Evolutionary conservation across 2,329 filamentous ascomycete species (phyloP).

Genomic region (Aaosphaeria pasadenensis): DNA sequence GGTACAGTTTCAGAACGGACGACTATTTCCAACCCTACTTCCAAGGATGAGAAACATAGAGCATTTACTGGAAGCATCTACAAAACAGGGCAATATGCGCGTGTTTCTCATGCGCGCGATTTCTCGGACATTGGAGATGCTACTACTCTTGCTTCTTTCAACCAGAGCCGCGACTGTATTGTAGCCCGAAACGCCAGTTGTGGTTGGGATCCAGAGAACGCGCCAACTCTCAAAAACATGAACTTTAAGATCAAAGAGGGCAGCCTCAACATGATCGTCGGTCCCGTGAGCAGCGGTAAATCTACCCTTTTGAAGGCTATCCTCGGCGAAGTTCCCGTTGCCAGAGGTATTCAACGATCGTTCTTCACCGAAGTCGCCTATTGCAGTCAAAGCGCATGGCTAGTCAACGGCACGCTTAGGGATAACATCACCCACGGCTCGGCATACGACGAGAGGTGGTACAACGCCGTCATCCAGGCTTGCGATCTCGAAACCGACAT

Average conservation of each 20-base stretch:
- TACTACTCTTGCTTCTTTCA: slow-evolving; percentile 4
- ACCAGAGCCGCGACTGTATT: slow-evolving; percentile 6
- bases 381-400: slow-evolving; percentile 26
- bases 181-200: slow-evolving; percentile 9
- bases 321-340: slow-evolving; percentile 6
- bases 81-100: background rate
- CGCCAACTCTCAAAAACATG: slow-evolving; percentile 5
- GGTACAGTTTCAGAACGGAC: background rate
- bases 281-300: slow-evolving; percentile 9
- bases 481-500: slow-evolving; percentile 16
- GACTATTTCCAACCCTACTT: background rate
- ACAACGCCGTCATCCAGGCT: slow-evolving; percentile 16
- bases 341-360: slow-evolving; percentile 4
- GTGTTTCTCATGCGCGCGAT: background rate
- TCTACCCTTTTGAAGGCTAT: slow-evolving; percentile 34
- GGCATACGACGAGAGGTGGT: slow-evolving; percentile 19
- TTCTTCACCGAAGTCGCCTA: slow-evolving; percentile 10
- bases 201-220: slow-evolving; percentile 8
- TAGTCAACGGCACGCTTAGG: slow-evolving; percentile 20
- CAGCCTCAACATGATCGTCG: slow-evolving; percentile 5
- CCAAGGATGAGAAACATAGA: background rate
- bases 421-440: slow-evolving; percentile 22
- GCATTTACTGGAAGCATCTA: background rate
- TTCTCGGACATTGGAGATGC: slow-evolving; percentile 4
- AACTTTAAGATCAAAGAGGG: slow-evolving; percentile 4